A percentile compares a stretch with the other conserved stretches of the same genome.
Conservation (phyloP, 2,329 filamentous ascomycete species). For the Reticulascus tulasneorum region DNA sequence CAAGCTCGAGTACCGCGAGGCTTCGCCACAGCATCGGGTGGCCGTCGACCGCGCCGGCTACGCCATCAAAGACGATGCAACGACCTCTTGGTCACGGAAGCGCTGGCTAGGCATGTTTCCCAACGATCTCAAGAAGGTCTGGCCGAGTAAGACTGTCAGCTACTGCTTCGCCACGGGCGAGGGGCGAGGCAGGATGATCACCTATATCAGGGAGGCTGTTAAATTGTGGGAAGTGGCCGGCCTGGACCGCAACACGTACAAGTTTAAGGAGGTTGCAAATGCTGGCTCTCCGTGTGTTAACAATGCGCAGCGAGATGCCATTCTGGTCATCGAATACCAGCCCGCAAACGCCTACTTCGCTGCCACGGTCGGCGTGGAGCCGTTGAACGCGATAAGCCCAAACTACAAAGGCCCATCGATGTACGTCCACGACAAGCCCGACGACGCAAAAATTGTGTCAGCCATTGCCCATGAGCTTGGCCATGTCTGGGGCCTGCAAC, state of each 20-base stretch:
- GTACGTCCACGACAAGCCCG: conserved; percentile 10
- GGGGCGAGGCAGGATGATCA: not conserved
- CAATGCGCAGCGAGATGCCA: too few species aligned
- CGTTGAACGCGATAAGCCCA: conserved; percentile 5
- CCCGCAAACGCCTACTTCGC: conserved; percentile 1
- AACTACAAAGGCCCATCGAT: conserved; percentile 12
- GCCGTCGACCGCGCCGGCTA: too few species aligned
- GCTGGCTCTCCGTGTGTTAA: too few species aligned
- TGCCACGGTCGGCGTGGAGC: conserved; percentile 7
- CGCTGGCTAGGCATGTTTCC: too few species aligned
- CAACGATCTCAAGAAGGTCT: not conserved
- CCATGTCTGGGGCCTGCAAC: conserved; percentile 21
- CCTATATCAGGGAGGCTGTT: too few species aligned
- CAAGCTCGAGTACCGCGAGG: too few species aligned
- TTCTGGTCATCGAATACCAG: conserved; percentile 10
- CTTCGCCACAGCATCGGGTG: too few species aligned
- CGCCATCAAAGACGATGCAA: conserved; percentile 7
- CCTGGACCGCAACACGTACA: conserved; percentile 2
- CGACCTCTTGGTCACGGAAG: too few species aligned
- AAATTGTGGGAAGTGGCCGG: not conserved
- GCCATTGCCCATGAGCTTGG: conserved; percentile 23
- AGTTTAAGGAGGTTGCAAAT: too few species aligned
- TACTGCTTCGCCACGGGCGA: conserved; percentile 12
- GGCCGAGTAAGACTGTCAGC: conserved; percentile 15
- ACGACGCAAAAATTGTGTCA: conserved; percentile 10